Evolutionary conservation across 495 filamentous ascomycete species (phyloP), one percentile per base, ranked within the genome.

Genomic region (Aspergillus asperescens): DNA sequence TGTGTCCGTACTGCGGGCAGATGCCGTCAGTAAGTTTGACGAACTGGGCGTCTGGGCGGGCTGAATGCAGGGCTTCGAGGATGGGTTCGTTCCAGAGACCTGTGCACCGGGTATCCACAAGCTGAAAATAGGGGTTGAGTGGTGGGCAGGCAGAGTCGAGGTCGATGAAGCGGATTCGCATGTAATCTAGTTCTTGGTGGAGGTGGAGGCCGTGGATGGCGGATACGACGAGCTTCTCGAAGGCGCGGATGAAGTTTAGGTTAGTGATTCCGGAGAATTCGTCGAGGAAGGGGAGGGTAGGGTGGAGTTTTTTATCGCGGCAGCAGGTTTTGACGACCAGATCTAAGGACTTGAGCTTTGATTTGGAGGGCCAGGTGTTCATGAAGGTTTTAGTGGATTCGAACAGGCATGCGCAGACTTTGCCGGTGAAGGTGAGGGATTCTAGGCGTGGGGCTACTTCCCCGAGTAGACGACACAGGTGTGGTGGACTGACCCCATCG

Each of bases 101-200:
- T 1, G 78, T 80, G 55, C 79, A 82, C 60, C 76, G 62, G 15
- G 77, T 74, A 54, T 80, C 66, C 12, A 70, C 63, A 12, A 87
- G 67, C 54, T 82, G 68, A 59, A 87, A 89, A 57, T 82, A 80
- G 0, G 85, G 85, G 55, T 87, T 88, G 1, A 87, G 66, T 4
- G 77, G 77, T 0, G 61, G 69, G 40, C 62, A 61, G 10, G 62
- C 72, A 62, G 68, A 74, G 77, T 84, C 84, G 2, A 88, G 75
- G 61, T 89, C 85, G 20, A 89, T 80, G 60, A 84, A 88, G 45
- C 84, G 82, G 56, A 89, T 85, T 48, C 83, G 72, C 20, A 89
- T 65, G 59, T 77, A 77, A 20, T 79, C 63, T 12, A 89, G 66
- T 6, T 64, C 62, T 31, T 71, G 71, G 48, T 85, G 75, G 13